These are phyloP conservation scores for Starmerella apis DNA, from an alignment of 805 yeast genomes.

Conservation along the genomic window DNA sequence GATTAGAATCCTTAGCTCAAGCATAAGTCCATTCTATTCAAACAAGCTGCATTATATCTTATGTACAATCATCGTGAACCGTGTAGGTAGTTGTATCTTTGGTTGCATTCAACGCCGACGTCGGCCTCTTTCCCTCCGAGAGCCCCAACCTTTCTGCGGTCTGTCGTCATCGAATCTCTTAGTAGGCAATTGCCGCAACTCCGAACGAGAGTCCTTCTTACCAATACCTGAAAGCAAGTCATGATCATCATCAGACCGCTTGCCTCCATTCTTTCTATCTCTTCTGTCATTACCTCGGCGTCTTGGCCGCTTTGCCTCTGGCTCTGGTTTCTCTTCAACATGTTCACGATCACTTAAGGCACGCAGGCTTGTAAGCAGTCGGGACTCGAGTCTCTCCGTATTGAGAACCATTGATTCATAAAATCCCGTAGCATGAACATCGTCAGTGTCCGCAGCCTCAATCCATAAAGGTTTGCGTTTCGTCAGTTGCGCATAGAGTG, in stretches of 20 bases:
- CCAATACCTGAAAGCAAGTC: neutral
- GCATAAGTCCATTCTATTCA: too few relatives aligned
- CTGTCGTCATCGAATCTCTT: neutral
- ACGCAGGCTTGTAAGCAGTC: neutral
- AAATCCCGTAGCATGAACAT: neutral
- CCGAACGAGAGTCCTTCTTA: neutral
- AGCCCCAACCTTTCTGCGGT: neutral
- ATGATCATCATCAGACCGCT: neutral
- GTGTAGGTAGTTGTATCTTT: too few relatives aligned
- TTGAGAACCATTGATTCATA: neutral
- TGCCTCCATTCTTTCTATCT: neutral
- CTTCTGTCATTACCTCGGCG: neutral
- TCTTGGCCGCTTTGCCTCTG: neutral
- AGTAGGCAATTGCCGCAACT: neutral
- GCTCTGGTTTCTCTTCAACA: neutral
- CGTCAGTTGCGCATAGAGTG: slow-evolving; percentile 19
- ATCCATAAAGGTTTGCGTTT: slow-evolving; percentile 3
- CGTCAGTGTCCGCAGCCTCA: neutral
- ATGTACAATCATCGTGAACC: too few relatives aligned
- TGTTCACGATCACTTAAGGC: neutral
- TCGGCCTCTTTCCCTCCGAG: neutral
- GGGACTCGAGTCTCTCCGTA: neutral
- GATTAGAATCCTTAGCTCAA: too few relatives aligned
- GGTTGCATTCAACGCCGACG: too few relatives aligned
- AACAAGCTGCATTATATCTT: too few relatives aligned